Evolutionary conservation across 306 rosid genomes (phyloP).

Genomic region (Trifolium dubium): DNA sequence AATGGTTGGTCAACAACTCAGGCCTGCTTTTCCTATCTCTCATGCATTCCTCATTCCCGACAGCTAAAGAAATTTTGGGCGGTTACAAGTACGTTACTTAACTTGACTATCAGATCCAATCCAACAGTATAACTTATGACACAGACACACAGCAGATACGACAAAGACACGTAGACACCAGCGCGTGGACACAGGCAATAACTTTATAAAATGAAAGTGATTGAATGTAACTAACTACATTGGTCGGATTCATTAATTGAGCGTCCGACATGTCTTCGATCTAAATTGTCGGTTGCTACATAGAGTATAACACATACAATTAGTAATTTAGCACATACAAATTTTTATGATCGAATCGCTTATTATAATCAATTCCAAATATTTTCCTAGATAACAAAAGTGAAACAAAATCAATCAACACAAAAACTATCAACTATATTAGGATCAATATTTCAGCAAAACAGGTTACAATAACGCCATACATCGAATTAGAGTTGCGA

Average conservation of each 20-base stretch:
- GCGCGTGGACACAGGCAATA: not conserved
- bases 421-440: not conserved
- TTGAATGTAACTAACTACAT: not conserved
- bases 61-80: not conserved
- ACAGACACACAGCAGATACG: not conserved
- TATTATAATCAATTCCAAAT: constrained; percentile 18
- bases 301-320: constrained; percentile 5
- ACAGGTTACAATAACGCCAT: not conserved
- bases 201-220: not conserved
- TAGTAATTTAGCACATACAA: not conserved
- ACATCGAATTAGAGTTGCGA: not conserved
- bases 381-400: constrained; percentile 3
- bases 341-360: not conserved
- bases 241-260: not conserved
- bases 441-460: constrained; percentile 38
- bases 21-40: not conserved
- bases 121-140: constrained; percentile 17
- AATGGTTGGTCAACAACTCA: not conserved
- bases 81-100: constrained; percentile 14
- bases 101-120: constrained; percentile 19
- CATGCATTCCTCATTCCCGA: not conserved
- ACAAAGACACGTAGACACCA: not conserved
- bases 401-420: constrained; percentile 9
- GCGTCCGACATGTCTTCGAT: not conserved
- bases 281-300: not conserved